Evolutionary conservation across 495 filamentous ascomycete genomes (phyloP).

Genomic region (Neurospora sp.): DNA sequence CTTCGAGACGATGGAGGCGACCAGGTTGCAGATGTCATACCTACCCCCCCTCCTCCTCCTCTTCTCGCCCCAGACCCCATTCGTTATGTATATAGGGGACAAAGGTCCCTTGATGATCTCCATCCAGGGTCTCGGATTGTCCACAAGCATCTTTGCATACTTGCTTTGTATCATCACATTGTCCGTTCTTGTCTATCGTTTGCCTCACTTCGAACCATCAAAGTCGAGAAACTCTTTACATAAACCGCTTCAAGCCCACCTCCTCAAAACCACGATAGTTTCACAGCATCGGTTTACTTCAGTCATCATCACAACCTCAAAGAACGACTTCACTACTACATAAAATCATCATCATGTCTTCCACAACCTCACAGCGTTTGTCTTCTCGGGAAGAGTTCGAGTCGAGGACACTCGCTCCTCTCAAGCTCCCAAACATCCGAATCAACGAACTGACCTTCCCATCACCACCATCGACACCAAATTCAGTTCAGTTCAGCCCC

Average conservation of each 20-base stretch:
- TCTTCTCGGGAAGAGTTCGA: not conserved
- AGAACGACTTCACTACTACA: not conserved
- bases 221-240: not conserved
- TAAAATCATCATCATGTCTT: not conserved
- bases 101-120: constrained; percentile 2
- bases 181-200: not conserved
- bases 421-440: not conserved
- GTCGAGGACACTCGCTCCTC: not conserved
- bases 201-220: not conserved
- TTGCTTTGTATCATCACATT: constrained; percentile 7
- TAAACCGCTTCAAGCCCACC: not conserved
- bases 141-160: not conserved
- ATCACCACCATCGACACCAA: not conserved
- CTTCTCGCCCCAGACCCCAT: not conserved
- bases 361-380: not conserved
- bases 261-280: not conserved
- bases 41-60: not conserved
- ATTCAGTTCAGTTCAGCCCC: not conserved
- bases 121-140: constrained; percentile 2
- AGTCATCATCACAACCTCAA: not conserved
- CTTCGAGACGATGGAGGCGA: not conserved
- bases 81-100: not conserved
- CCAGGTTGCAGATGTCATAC: not conserved
- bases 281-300: not conserved
- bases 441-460: not conserved